These are phyloP conservation scores for Emericellopsis cladophorae DNA, from an alignment of 2,329 filamentous ascomycete species.

Conservation along the genomic window DNA sequence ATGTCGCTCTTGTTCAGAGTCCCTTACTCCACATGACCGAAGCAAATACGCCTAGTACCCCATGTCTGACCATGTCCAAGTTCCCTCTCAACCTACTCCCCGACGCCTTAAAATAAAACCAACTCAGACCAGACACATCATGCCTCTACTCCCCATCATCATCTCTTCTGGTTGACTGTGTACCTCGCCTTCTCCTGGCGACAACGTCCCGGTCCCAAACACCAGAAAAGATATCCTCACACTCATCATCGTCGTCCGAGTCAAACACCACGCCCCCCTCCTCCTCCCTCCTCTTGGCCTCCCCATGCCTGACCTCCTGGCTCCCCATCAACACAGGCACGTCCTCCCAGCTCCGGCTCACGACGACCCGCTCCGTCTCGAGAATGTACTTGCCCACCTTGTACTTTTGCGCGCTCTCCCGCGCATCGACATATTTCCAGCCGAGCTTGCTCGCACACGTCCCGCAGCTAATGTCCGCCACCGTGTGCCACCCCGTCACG, in stretches of 20 bases:
- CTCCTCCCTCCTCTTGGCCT: background rate
- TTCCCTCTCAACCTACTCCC: no score
- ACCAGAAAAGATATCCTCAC: slow-evolving; percentile 52
- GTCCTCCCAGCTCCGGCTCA: slow-evolving; percentile 37
- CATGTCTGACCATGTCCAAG: no score
- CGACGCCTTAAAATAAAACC: no score
- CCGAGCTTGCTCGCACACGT: slow-evolving; percentile 45
- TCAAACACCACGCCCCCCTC: slow-evolving; percentile 38
- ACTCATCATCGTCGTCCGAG: slow-evolving; percentile 53
- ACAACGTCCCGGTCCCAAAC: slow-evolving; percentile 44
- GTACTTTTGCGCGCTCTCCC: slow-evolving; percentile 46
- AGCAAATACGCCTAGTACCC: no score
- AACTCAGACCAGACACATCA: no score
- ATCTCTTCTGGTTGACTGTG: no score
- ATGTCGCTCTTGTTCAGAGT: no score
- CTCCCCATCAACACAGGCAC: slow-evolving; percentile 5
- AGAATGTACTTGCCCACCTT: slow-evolving; percentile 59
- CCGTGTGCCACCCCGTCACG: slow-evolving; percentile 49
- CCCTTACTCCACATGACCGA: no score
- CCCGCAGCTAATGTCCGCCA: slow-evolving; percentile 48
- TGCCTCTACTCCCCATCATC: background rate
- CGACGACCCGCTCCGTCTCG: slow-evolving; percentile 45
- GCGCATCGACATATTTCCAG: slow-evolving; percentile 57
- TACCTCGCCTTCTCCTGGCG: slow-evolving; percentile 28
- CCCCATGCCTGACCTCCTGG: background rate